These are phyloP conservation scores for Oryza punctata DNA, from an alignment of 176 grass and related monocot species.

Conservation along the genomic window DNA sequence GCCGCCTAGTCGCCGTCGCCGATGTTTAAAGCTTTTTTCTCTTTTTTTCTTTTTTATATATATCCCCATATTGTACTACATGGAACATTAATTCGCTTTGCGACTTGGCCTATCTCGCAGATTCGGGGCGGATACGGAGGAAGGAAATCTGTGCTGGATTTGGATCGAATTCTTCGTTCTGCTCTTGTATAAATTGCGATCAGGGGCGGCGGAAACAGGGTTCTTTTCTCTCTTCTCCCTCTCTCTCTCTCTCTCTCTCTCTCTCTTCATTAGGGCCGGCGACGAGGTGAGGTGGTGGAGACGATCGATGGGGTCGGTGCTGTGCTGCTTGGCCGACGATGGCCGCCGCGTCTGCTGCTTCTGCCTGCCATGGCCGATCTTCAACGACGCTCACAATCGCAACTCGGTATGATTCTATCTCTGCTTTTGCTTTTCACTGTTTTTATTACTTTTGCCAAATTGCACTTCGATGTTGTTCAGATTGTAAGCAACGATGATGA, in stretches of 20 bases:
- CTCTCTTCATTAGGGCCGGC: not conserved
- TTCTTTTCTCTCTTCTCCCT: not conserved
- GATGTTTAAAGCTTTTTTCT: not conserved
- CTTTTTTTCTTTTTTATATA: not conserved
- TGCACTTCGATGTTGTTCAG: not conserved
- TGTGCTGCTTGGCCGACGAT: conserved; percentile 54
- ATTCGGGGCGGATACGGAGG: not conserved
- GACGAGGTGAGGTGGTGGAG: conserved; percentile 11
- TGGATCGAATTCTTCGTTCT: not conserved
- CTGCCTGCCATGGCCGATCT: conserved; percentile 51
- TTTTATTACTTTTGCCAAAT: not conserved
- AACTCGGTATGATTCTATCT: conserved; percentile 36
- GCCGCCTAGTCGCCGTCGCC: not conserved
- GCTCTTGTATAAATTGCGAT: conserved; percentile 11
- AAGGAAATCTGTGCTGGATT: conserved; percentile 18
- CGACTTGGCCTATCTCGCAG: conserved; percentile 16
- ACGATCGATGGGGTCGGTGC: conserved; percentile 51
- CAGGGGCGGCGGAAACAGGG: not conserved
- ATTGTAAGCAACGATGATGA: not conserved
- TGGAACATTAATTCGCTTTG: not conserved
- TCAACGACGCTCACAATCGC: not conserved
- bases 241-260: not conserved
- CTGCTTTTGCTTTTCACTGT: not conserved
- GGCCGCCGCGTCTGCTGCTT: conserved; percentile 37
- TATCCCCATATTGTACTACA: too few relatives aligned